Base-by-base conservation (phyloP, 1,284 basidiomycete species). In the Moesziomyces aphidis region DNA sequence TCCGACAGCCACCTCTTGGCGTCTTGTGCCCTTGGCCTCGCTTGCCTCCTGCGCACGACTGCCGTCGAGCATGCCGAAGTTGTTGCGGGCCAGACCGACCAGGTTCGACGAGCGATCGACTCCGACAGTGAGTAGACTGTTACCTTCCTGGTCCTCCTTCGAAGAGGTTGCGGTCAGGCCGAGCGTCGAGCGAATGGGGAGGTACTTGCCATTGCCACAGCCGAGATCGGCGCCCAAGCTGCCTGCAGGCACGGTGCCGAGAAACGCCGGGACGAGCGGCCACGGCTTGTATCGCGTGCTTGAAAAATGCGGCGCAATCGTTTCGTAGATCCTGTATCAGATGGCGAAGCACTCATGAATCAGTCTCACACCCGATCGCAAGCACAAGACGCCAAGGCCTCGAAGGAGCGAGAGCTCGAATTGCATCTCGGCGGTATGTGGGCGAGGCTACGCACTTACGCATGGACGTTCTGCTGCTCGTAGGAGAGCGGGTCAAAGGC, bases 201-300 rank as follows among this genome's bases (percentile, higher is more conserved):
- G 89, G 85, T 98, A 98, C 88, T 98, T 98, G 49, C 97, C 97
- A 77, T 99, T 99, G 0, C 97, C 97, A 21, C 94, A 95, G 9
- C 97, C 97, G 13, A 94, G 91, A 85, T 99, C 97, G 17, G 97
- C 89, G 6, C 97, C 96, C 23, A 98, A 86, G 83, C 90, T 92
- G 23, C 93, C 91, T 9, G 90, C 85, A 4, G 93, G 90, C 2
- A 98, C 84, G 19, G 88, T 89, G 6, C 88, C 87, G 42, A 99
- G 88, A 83, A 98, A 99, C 21, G 86, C 84, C 11, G 91, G 89
- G 50, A 98, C 93, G 66, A 98, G 90, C 0, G 96, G 96, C 96
- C 96, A 99, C 64, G 95, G 95, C 91, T 97, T 97, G 87, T 97
- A 95, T 42, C 95, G 89, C 5, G 95, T 98, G 19, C 91, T 91